Evolutionary conservation across 441 rosid species (phyloP).

Genomic region (Euphorbia schlechtendalii): DNA sequence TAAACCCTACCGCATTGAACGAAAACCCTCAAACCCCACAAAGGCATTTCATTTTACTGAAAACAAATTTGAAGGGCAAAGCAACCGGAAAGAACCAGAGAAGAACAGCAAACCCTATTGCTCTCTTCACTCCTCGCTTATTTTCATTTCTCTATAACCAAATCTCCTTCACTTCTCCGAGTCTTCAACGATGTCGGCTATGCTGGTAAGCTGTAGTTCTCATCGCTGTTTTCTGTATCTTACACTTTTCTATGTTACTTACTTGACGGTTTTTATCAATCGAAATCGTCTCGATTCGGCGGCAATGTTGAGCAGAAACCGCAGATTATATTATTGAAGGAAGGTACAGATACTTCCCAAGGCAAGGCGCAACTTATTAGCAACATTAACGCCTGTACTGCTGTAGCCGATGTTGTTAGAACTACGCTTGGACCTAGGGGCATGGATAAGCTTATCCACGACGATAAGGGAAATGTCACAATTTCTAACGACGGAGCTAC

Average conservation of each 20-base stretch:
- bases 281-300: conserved; percentile 17
- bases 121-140: too few species aligned
- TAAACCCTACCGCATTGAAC: too few species aligned
- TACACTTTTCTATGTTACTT: neutral
- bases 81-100: too few species aligned
- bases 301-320: conserved; percentile 61
- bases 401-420: conserved; percentile 78
- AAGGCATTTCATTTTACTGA: too few species aligned
- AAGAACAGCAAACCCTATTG: too few species aligned
- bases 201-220: conserved; percentile 53
- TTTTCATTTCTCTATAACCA: neutral
- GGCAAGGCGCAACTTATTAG: conserved; percentile 91
- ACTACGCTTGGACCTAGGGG: conserved; percentile 97
- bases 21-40: too few species aligned
- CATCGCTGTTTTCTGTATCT: neutral
- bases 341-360: conserved; percentile 95
- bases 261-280: conserved; percentile 3
- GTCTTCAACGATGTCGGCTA: conserved; percentile 56
- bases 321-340: conserved; percentile 93
- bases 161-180: too few species aligned
- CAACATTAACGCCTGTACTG: conserved; percentile 94
- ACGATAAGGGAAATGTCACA: conserved; percentile 86
- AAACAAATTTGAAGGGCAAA: too few species aligned
- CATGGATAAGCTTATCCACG: conserved; percentile 97
- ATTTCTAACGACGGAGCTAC: conserved; percentile 99